Conservation (phyloP, 2,329 filamentous ascomycete species). For the Trichoderma sp. region DNA sequence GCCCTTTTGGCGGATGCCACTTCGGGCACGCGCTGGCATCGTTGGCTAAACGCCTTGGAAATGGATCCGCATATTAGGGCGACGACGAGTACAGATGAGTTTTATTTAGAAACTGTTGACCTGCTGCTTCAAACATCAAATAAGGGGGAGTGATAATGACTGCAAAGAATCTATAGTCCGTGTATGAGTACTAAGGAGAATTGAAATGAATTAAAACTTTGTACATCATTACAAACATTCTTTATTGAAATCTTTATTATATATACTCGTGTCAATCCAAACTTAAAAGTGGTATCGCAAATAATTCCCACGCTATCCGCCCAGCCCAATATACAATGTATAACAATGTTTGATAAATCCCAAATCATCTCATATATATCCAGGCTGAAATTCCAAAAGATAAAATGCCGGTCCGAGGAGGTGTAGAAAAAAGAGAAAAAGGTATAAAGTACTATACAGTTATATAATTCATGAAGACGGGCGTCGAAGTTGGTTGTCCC, state of each 20-base stretch:
- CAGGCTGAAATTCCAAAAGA: not conserved
- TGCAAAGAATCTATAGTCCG: not conserved
- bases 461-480: not conserved
- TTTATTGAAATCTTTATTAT: not conserved
- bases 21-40: constrained; percentile 61
- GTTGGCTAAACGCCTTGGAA: constrained; percentile 70
- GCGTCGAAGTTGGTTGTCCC: constrained; percentile 20
- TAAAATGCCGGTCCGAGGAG: not conserved
- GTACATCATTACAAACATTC: not conserved
- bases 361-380: not conserved
- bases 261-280: not conserved
- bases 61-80: constrained; percentile 58
- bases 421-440: not conserved
- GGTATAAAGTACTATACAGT: not conserved
- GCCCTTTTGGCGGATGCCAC: constrained; percentile 58
- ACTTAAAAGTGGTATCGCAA: not conserved
- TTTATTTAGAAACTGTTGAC: constrained; percentile 57
- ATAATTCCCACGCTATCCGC: not conserved
- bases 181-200: not conserved
- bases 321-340: not conserved
- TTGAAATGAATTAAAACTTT: not conserved
- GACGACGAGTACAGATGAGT: constrained; percentile 61
- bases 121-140: constrained; percentile 35
- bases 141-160: not conserved
- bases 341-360: not conserved